Percentiles rank a stretch among this genome's conserved stretches.
These are phyloP conservation scores for Cicer judaicum DNA, from an alignment of 306 rosid species.

Conservation along the genomic window DNA sequence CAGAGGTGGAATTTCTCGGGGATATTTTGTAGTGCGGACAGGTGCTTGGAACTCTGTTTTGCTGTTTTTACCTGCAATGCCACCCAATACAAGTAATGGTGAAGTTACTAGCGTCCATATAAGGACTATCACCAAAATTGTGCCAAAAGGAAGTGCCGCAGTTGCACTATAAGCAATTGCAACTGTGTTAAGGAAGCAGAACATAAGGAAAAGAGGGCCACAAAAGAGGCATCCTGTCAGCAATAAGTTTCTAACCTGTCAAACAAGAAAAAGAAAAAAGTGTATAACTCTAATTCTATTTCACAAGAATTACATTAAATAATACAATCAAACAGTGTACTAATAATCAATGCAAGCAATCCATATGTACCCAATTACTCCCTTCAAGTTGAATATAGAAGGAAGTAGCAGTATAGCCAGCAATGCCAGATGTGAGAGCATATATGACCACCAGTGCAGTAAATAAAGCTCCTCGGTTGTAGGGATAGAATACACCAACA, in stretches of 20 bases:
- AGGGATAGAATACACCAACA: slow-evolving; percentile 95
- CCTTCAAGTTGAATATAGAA: slow-evolving; percentile 97
- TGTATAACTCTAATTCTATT: slow-evolving; percentile 22
- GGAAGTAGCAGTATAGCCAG: slow-evolving; percentile 89
- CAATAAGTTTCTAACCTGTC: slow-evolving; percentile 87
- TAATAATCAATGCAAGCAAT: slow-evolving; percentile 36
- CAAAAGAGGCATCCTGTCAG: slow-evolving; percentile 97
- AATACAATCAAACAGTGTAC: slow-evolving; percentile 29
- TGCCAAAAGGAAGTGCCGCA: slow-evolving; percentile 97
- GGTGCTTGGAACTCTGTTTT: slow-evolving; percentile 95
- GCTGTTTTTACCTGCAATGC: slow-evolving; percentile 94
- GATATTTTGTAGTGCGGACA: slow-evolving; percentile 91
- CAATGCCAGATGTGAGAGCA: slow-evolving; percentile 96
- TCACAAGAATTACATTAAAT: slow-evolving; percentile 14
- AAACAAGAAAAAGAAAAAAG: slow-evolving; percentile 43
- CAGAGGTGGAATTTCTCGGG: slow-evolving; percentile 85
- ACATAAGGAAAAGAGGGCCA: slow-evolving; percentile 91
- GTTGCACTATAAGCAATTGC: slow-evolving; percentile 95
- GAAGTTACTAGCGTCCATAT: slow-evolving; percentile 96
- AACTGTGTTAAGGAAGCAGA: slow-evolving; percentile 96
- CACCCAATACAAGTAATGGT: slow-evolving; percentile 95
- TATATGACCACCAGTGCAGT: slow-evolving; percentile 93
- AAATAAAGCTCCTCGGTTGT: slow-evolving; percentile 94
- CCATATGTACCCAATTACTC: slow-evolving; percentile 73
- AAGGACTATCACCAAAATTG: slow-evolving; percentile 88